Base-by-base conservation (phyloP, 2,329 filamentous ascomycete species). In the Aspergillus chevalieri region DNA sequence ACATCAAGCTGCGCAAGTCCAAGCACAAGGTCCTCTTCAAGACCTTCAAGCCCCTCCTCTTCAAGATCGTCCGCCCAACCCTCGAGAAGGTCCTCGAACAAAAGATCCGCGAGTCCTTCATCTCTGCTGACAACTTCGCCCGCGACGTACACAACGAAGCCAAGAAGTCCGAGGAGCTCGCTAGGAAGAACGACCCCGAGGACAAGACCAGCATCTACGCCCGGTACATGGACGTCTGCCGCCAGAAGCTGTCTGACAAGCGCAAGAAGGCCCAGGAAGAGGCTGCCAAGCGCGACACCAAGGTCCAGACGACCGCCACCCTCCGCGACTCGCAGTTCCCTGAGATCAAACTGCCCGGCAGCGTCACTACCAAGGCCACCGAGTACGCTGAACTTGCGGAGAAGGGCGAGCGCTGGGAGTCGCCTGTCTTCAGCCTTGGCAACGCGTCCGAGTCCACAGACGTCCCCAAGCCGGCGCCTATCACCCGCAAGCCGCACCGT, bases 331-430 rank as follows among this genome's bases (percentile, higher is more conserved):
- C 87, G 57, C 89, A 97, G 57, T 95, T 98, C 84, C 86, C 89
- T 64, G 77, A 92, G 65, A 85, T 98, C 65, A 79, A 84, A 50
- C 78, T 98, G 5, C 90, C 91, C 22, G 87, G 87, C 28, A 91
- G 90, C 48, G 92, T 96, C 67, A 93, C 87, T 59, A 85, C 83
- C 74, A 96, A 95, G 81, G 91, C 92, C 8, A 94, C 89, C 21
- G 89, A 95, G 71, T 97, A 94, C 79, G 89, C 84, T 74, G 83
- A 96, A 19, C 79, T 95, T 50, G 89, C 92, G 7, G 78, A 77
- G 58, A 89, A 93, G 81, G 93, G 93, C 47, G 87, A 95, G 49
- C 85, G 84, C 69, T 98, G 93, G 93, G 86, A 95, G 77, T 94
- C 87, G 53, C 89, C 92, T 8, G 83, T 98, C 63, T 98, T 98